Conservation (phyloP, 805 yeast genomes). For the Kodamaea sagamina region DNA sequence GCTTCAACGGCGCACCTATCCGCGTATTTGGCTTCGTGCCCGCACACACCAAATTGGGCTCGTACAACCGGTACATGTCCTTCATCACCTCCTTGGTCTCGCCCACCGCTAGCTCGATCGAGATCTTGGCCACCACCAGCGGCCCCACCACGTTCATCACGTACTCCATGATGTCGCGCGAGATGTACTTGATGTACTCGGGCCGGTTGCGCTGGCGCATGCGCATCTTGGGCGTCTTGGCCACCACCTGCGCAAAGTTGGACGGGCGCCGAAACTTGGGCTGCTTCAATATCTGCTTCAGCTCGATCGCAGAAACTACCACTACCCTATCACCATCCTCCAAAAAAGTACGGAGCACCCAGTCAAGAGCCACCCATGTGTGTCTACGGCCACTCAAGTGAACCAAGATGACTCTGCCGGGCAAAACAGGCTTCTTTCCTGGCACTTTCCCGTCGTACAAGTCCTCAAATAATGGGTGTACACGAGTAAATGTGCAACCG, state of each 20-base stretch:
- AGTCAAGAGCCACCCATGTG: constrained; percentile 83
- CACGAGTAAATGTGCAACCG: constrained; percentile 47
- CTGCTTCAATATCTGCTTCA: constrained; percentile 9
- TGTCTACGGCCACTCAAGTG: constrained; percentile 71
- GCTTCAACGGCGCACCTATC: constrained; percentile 51
- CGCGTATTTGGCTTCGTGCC: constrained; percentile 52
- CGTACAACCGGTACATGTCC: constrained; percentile 61
- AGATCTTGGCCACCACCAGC: constrained; percentile 47
- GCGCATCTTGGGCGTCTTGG: constrained; percentile 31
- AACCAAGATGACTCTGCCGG: constrained; percentile 57
- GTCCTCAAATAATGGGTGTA: constrained; percentile 49
- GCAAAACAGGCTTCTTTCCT: constrained; percentile 42
- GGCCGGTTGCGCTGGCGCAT: constrained; percentile 46
- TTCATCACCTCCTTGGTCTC: constrained; percentile 55
- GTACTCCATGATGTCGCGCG: constrained; percentile 55
- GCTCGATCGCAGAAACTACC: constrained; percentile 54
- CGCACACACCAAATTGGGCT: constrained; percentile 58
- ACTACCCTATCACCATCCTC: constrained; percentile 69
- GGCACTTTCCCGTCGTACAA: constrained; percentile 43
- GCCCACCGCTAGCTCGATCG: constrained; percentile 64
- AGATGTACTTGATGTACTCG: constrained; percentile 46
- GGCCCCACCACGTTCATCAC: constrained; percentile 49
- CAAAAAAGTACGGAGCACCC: constrained; percentile 55
- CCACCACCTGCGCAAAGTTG: constrained; percentile 10
- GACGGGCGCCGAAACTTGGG: constrained; percentile 6